phyloP scores from a whole-genome alignment of 1,284 basidiomycete species.

The Pascua guehoae region DNA sequence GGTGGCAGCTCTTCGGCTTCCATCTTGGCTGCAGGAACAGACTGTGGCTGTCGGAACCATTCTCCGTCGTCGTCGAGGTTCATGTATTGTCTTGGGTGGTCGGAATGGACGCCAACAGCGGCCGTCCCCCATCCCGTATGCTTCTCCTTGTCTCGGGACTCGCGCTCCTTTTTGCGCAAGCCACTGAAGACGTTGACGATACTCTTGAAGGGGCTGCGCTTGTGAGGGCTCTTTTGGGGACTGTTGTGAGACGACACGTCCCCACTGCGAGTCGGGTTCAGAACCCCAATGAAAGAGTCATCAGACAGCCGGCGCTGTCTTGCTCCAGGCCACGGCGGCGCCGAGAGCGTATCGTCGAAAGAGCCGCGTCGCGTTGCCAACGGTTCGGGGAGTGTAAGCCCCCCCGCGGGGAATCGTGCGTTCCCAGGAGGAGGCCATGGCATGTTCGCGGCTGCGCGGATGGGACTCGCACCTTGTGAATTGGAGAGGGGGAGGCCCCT shows the following conservation, averaged over 20 bases:
- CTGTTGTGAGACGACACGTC: constrained; percentile 8
- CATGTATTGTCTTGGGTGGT: constrained; percentile 1
- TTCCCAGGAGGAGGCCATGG: constrained; percentile 8
- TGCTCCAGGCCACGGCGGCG: constrained; percentile 16
- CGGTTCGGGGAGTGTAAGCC: not conserved
- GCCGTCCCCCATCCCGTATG: constrained; percentile 9
- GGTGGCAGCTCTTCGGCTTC: no score
- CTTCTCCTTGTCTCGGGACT: constrained; percentile 21
- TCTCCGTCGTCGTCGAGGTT: constrained; percentile 13
- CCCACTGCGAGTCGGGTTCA: constrained; percentile 5
- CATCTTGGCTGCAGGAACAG: constrained; percentile 5
- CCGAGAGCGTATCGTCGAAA: constrained; percentile 7
- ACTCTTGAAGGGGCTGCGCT: constrained; percentile 39
- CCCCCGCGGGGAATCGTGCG: not conserved
- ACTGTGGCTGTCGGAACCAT: constrained; percentile 20
- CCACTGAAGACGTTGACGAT: constrained; percentile 38
- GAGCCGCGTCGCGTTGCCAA: not conserved
- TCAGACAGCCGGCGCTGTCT: no score
- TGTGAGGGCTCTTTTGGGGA: constrained; percentile 1
- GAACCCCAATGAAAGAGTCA: constrained; percentile 16
- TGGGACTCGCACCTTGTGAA: not conserved
- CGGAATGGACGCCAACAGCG: constrained; percentile 9
- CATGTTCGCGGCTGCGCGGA: constrained; percentile 17
- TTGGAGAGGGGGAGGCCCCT: not conserved
- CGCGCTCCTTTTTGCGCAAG: constrained; percentile 26